A percentile compares a stretch with the other conserved stretches of the same genome.
These are phyloP conservation scores for Lathyrus oleraceus DNA, from an alignment of 306 rosid species.

Conservation along the genomic window DNA sequence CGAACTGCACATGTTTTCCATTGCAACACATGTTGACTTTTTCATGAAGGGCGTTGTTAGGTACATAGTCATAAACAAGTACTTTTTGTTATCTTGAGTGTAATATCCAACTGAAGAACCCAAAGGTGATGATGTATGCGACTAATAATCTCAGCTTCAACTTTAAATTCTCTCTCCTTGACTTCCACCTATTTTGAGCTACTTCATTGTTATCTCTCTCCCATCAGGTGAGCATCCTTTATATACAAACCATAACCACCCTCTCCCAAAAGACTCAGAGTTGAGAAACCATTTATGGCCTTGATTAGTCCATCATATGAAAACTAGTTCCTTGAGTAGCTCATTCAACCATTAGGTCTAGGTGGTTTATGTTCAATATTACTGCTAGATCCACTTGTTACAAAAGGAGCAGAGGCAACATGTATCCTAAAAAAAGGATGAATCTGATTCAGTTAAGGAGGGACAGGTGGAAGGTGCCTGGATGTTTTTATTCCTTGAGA, in stretches of 20 bases:
- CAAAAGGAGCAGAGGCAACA: conserved; percentile 71
- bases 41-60: conserved; percentile 74
- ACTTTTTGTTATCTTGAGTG: conserved; percentile 68
- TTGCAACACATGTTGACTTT: conserved; percentile 59
- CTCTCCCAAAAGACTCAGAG: conserved; percentile 78
- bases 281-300: conserved; percentile 78
- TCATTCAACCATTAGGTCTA: conserved; percentile 63
- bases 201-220: conserved; percentile 85
- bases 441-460: too few relatives aligned
- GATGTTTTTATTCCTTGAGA: too few relatives aligned
- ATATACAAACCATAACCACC: conserved; percentile 95
- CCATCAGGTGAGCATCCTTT: conserved; percentile 87
- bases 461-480: too few relatives aligned
- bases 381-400: conserved; percentile 59
- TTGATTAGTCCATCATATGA: conserved; percentile 72
- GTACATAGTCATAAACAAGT: conserved; percentile 88
- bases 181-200: conserved; percentile 79
- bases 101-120: conserved; percentile 92
- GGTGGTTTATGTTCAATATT: conserved; percentile 54
- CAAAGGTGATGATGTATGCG: conserved; percentile 94
- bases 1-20: conserved; percentile 93
- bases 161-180: conserved; percentile 92
- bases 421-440: conserved; percentile 66
- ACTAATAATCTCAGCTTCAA: conserved; percentile 88
- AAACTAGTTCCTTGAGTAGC: conserved; percentile 85